Base-by-base conservation (phyloP, 2,329 filamentous ascomycete genomes). In the Arthroderma uncinatum region DNA sequence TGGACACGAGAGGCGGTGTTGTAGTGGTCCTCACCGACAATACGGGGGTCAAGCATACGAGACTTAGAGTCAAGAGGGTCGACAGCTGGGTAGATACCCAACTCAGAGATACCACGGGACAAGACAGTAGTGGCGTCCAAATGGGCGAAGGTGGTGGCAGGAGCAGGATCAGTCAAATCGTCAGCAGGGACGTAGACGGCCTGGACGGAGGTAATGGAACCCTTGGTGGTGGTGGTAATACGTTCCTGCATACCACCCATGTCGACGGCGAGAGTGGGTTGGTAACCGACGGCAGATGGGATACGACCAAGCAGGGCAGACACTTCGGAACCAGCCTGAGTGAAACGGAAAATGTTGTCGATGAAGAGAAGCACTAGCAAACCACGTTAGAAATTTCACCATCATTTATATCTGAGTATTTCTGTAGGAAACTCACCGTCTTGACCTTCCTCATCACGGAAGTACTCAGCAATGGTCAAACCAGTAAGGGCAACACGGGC, bases 291-390 rank as follows among this genome's bases (percentile, higher is more conserved):
- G 75, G 93, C 93, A 82, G 93, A 98, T 78, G 93, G 93, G 72
- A 98, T 98, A 90, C 93, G 92, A 82, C 93, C 93, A 66, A 98
- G 83, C 75, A 98, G 85, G 73, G 93, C 93, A 81, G 92, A 97
- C 84, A 98, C 93, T 81, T 98, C 93, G 71, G 93, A 97, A 91
- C 93, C 93, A 76, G 93, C 93, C 81, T 97, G 92, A 66, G 92
- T 96, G 84, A 97, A 97, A 73, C 93, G 87, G 89, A 96, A 97
- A 80, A 98, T 97, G 84, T 98, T 98, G 87, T 98, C 93, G 77
- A 97, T 97, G 83, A 97, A 96, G 77, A 96, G 90, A 74, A 96
- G 82, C 83, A 96, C 89, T 87, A 30, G 28, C 12, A 8, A 4
- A 25, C 4, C 21, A n/a, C 21, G 30, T 50, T 50, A 50, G 47